Conservation (phyloP, 176 grass and related monocot species). For the Cenchrus fungigraminus region DNA sequence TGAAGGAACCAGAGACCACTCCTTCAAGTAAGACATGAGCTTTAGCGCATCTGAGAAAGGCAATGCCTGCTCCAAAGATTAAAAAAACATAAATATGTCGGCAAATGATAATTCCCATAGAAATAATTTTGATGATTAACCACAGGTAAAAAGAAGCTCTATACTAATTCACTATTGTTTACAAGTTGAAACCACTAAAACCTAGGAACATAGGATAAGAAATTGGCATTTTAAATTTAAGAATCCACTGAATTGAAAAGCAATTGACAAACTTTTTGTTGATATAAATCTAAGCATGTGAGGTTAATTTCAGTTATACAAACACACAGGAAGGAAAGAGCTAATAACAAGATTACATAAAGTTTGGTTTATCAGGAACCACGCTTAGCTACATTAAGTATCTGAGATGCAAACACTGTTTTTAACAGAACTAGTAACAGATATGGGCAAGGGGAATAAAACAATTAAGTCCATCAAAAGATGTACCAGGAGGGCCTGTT, state of each 20-base stretch:
- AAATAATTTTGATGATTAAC: neutral
- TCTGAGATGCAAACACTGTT: neutral
- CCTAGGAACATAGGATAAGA: neutral
- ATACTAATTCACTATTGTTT: neutral
- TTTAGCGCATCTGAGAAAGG: conserved; percentile 95
- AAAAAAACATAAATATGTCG: conserved; percentile 22
- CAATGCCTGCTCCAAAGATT: conserved; percentile 59
- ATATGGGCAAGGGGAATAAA: conserved; percentile 13
- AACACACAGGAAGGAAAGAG: neutral
- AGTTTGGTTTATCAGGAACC: neutral
- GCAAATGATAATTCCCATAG: conserved; percentile 8
- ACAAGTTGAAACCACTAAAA: neutral
- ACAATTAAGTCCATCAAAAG: conserved; percentile 15
- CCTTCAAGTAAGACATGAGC: conserved; percentile 91
- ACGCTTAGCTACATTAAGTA: neutral
- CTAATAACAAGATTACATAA: neutral
- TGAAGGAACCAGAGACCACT: conserved; percentile 76
- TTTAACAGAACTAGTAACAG: neutral
- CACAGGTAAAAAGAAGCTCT: neutral
- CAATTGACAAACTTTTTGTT: neutral
- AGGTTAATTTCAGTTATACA: neutral
- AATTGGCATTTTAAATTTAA: too few relatives aligned
- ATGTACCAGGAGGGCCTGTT: conserved; percentile 79
- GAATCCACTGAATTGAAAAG: neutral
- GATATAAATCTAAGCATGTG: neutral